These are phyloP conservation scores for Cryphonectria parasitica DNA, from an alignment of 2,329 filamentous ascomycete species.

Conservation along the genomic window DNA sequence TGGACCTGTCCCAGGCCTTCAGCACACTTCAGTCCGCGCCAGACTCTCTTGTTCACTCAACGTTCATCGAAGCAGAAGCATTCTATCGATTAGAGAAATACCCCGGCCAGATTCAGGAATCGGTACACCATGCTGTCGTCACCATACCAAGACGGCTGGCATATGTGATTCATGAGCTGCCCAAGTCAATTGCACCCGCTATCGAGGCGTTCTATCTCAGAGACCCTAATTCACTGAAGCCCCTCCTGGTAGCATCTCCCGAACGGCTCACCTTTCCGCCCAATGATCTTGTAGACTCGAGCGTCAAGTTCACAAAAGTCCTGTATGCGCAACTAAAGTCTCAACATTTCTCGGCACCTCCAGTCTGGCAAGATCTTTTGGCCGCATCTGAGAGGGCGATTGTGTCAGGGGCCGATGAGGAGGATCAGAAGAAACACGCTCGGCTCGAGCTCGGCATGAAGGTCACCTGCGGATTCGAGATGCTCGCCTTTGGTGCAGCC, in stretches of 20 bases:
- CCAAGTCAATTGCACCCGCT: conserved; percentile 78
- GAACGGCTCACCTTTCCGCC: conserved; percentile 67
- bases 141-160: conserved; percentile 82
- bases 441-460: conserved; percentile 83
- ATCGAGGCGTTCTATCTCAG: conserved; percentile 92
- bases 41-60: conserved; percentile 68
- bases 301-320: conserved; percentile 82
- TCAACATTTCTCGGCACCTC: conserved; percentile 75
- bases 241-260: conserved; percentile 60
- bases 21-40: conserved; percentile 60
- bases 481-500: conserved; percentile 71
- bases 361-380: conserved; percentile 50
- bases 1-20: conserved; percentile 69
- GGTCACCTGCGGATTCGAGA: conserved; percentile 86
- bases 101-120: conserved; percentile 72
- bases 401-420: conserved; percentile 18
- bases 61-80: conserved; percentile 80
- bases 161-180: conserved; percentile 74
- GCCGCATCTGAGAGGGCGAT: conserved; percentile 32
- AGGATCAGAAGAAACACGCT: conserved; percentile 39
- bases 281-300: conserved; percentile 76
- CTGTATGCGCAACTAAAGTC: conserved; percentile 89
- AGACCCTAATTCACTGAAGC: conserved; percentile 75
- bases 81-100: conserved; percentile 89
- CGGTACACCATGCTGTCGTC: conserved; percentile 74